Conservation (phyloP, 768 basidiomycete species). For the Tulasnella sp. region DNA sequence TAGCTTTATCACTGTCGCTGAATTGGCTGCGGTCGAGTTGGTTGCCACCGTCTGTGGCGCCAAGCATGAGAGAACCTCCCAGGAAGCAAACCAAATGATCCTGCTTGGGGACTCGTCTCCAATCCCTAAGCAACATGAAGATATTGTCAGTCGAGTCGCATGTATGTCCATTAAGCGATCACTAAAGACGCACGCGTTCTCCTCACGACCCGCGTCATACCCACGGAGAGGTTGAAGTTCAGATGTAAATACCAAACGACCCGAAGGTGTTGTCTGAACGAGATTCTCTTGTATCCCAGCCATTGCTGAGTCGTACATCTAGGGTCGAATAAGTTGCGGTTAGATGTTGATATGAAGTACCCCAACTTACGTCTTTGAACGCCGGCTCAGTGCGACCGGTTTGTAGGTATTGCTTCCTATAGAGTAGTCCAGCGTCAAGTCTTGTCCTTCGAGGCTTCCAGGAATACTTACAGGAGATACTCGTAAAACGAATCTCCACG, state of each 20-base stretch:
- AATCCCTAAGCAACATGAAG: conserved; percentile 52
- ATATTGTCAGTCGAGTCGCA: neutral
- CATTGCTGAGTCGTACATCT: conserved; percentile 94
- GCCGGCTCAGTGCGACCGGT: conserved; percentile 70
- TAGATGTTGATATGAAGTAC: neutral
- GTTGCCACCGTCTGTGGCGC: conserved; percentile 69
- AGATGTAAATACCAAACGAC: conserved; percentile 72
- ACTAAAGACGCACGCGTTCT: neutral
- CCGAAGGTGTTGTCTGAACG: conserved; percentile 62
- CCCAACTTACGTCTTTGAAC: conserved; percentile 66
- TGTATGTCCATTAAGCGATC: neutral
- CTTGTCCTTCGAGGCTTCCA: neutral
- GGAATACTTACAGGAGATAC: conserved; percentile 67
- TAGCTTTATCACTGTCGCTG: conserved; percentile 54
- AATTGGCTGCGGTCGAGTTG: conserved; percentile 58
- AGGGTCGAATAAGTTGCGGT: neutral
- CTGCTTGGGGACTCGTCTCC: conserved; percentile 83
- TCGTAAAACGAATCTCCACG: conserved; percentile 95
- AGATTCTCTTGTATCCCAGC: conserved; percentile 74
- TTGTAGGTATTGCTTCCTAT: conserved; percentile 76
- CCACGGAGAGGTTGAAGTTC: conserved; percentile 55
- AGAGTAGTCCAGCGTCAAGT: conserved; percentile 21
- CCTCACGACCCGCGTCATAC: neutral
- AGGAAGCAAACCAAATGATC: conserved; percentile 97
- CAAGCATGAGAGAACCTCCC: conserved; percentile 90